These are phyloP conservation scores for Russula abietina DNA, from an alignment of 768 basidiomycete genomes.

Conservation along the genomic window DNA sequence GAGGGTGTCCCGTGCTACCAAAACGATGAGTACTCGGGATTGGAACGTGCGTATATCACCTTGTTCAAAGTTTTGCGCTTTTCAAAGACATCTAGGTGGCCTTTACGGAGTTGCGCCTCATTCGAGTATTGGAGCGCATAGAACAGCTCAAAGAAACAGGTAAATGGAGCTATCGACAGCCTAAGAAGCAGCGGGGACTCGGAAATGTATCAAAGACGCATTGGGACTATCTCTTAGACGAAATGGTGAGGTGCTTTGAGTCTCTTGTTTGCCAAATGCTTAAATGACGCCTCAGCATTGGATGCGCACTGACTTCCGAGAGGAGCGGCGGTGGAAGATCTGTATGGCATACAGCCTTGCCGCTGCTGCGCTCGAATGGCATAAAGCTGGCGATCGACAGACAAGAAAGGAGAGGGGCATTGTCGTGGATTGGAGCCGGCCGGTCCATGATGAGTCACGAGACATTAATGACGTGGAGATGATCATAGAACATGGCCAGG, in stretches of 20 bases:
- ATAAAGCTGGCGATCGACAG: constrained; percentile 58
- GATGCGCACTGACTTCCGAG: constrained; percentile 93
- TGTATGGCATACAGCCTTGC: constrained; percentile 79
- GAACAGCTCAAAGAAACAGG: constrained; percentile 74
- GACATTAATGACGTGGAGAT: constrained; percentile 36
- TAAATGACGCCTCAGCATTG: constrained; percentile 61
- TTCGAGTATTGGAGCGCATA: constrained; percentile 78
- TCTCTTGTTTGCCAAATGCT: constrained; percentile 2
- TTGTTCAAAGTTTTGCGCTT: not conserved
- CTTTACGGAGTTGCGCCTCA: constrained; percentile 67
- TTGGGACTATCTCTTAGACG: constrained; percentile 94
- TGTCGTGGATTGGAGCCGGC: constrained; percentile 57
- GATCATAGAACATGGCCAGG: constrained; percentile 28
- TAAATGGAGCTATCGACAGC: constrained; percentile 90
- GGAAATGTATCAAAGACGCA: constrained; percentile 74
- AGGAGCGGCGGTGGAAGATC: constrained; percentile 90
- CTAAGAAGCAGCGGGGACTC: constrained; percentile 85
- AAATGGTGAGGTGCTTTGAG: constrained; percentile 61
- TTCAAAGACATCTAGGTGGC: constrained; percentile 49
- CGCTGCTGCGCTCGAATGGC: constrained; percentile 82
- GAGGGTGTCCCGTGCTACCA: constrained; percentile 61
- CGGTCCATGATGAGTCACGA: constrained; percentile 33
- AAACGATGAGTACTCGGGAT: constrained; percentile 73
- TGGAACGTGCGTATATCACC: constrained; percentile 59
- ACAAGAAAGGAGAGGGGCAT: constrained; percentile 62